A percentile compares a stretch with the other conserved stretches of the same genome.
Conservation (phyloP, 352 stramenopile species). For the Phytophthora megakarya region DNA sequence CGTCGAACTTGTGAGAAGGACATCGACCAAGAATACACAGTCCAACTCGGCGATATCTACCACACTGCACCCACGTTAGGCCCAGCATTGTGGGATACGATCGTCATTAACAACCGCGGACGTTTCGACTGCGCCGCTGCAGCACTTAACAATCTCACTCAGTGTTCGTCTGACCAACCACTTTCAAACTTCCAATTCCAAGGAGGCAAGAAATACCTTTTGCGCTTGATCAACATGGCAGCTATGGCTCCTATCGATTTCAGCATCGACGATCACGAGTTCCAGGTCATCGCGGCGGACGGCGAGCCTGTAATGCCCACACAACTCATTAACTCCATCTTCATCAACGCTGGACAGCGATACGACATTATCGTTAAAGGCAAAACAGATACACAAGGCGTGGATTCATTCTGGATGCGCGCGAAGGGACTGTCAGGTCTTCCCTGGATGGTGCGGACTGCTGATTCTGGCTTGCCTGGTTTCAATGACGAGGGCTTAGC, state of each 20-base stretch:
- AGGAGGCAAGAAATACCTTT: constrained; percentile 25
- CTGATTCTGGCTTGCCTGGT: constrained; percentile 7
- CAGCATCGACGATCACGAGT: constrained; percentile 42
- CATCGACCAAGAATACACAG: constrained; percentile 29
- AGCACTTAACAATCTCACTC: constrained; percentile 14
- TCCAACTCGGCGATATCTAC: constrained; percentile 38
- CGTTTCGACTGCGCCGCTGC: constrained; percentile 39
- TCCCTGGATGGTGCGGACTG: constrained; percentile 21
- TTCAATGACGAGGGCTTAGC: constrained; percentile 36
- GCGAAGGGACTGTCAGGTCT: constrained; percentile 24
- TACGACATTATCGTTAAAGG: constrained; percentile 37
- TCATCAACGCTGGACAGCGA: constrained; percentile 38
- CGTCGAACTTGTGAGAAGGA: constrained; percentile 19
- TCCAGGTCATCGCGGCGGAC: constrained; percentile 40
- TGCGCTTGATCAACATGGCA: constrained; percentile 39
- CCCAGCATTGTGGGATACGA: constrained; percentile 30
- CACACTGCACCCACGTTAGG: constrained; percentile 16
- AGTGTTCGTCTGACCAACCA: constrained; percentile 19
- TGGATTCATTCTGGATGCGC: constrained; percentile 40
- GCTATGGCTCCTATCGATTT: constrained; percentile 39
- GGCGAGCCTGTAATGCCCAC: constrained; percentile 25
- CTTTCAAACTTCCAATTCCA: constrained; percentile 28
- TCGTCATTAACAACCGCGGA: constrained; percentile 40
- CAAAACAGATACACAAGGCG: constrained; percentile 20
- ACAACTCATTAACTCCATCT: constrained; percentile 31